These are phyloP conservation scores for Epichloe coenophiala DNA, from an alignment of 2,329 filamentous ascomycete species.

Conservation along the genomic window DNA sequence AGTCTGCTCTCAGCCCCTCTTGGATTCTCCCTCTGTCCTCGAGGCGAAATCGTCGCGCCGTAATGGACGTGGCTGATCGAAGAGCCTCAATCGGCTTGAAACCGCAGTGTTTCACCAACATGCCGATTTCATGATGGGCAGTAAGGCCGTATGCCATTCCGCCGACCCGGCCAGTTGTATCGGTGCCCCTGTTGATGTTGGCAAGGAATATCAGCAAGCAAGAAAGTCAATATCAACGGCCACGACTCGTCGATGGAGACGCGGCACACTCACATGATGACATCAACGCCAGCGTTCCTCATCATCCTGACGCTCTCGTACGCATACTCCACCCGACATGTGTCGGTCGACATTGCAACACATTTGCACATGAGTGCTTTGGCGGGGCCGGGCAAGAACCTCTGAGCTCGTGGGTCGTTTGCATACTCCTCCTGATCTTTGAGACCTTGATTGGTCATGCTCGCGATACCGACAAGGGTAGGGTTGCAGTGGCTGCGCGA, in stretches of 20 bases:
- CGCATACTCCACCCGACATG: constrained; percentile 6
- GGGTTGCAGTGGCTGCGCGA: constrained; percentile 10
- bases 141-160: constrained; percentile 7
- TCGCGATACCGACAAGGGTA: constrained; percentile 11
- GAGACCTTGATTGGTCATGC: constrained; percentile 12
- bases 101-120: constrained; percentile 8
- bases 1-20: constrained; percentile 6
- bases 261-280: constrained; percentile 6
- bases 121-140: constrained; percentile 8
- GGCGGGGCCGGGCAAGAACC: constrained; percentile 3
- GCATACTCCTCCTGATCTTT: constrained; percentile 9
- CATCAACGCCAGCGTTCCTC: constrained; percentile 6
- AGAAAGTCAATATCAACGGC: neutral
- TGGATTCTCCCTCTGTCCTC: constrained; percentile 7
- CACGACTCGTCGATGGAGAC: neutral
- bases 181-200: constrained; percentile 5
- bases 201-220: neutral
- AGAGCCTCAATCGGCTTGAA: constrained; percentile 8
- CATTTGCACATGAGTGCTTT: constrained; percentile 5
- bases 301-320: constrained; percentile 7
- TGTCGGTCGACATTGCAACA: constrained; percentile 2
- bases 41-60: constrained; percentile 6
- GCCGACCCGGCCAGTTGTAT: constrained; percentile 6
- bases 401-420: constrained; percentile 7
- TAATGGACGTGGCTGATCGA: constrained; percentile 7